Base-by-base conservation (phyloP, 768 basidiomycete genomes). In the Nevesoporus exiguus region DNA sequence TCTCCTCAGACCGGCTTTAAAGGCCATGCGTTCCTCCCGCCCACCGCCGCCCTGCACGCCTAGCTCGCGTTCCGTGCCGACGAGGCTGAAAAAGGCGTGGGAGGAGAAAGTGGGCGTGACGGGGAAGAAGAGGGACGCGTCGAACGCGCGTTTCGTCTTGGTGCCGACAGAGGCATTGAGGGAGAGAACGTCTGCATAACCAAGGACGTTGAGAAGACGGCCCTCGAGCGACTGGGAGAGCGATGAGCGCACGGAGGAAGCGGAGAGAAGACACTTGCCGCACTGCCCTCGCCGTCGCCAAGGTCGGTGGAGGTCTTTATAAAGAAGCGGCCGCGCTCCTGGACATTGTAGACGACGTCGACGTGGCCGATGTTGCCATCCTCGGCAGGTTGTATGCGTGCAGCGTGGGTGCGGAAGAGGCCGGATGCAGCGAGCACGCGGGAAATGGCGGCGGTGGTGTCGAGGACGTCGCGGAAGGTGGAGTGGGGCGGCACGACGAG, bases 261-360 rank as follows among this genome's bases (percentile, higher is more conserved):
- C 27, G 7, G 45, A 51, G 49, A 51, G 43, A 29, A 22, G 0
- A 49, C 7, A 80, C 91, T 66, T 66, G 93, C 94, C n/a, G 93
- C 93, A 51, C 76, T 93, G 11, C 91, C 96, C 69, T 98, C 97
- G 47, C 86, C 88, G 55, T 96, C 93, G 4, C 97, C 96, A 7
- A 98, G 76, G 64, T 98, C 94, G 3, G 95, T 98, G 5, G 90
- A 80, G 3, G 86, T 90, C 58, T 88, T 90, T 7, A 95, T 62
- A 61, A 79, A 92, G 60, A 86, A 82, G 34, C 90, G 75, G 6
- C 90, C 83, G 52, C 80, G 81, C 69, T 98, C 95, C 37, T 80
- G 76, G 3, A 91, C 80, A 55, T 81, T 80, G 70, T 96, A 84
- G 2, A 95, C 79, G 34, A 98, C 67, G 62, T 97, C 92, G 11